These are phyloP conservation scores for Podospora pseudoanserina DNA, from an alignment of 495 filamentous ascomycete species.

Conservation along the genomic window DNA sequence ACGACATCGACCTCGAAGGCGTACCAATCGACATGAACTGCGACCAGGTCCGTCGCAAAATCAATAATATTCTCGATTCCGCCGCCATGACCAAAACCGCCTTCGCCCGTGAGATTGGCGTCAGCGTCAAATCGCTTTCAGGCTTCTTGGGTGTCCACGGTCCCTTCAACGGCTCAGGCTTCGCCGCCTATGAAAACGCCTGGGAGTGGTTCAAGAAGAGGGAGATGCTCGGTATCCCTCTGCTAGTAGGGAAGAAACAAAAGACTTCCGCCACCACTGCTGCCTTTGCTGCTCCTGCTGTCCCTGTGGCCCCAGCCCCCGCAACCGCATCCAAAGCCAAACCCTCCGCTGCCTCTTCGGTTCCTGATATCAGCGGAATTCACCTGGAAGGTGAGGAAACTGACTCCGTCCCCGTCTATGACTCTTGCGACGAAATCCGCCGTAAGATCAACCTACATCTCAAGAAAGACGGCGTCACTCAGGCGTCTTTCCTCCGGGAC, in stretches of 20 bases:
- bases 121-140: constrained; percentile 30
- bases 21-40: constrained; percentile 29
- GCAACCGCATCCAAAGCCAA: constrained; percentile 2
- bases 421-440: constrained; percentile 56
- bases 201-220: constrained; percentile 38
- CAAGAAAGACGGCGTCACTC: constrained; percentile 43
- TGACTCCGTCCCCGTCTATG: constrained; percentile 45
- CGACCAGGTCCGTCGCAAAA: constrained; percentile 42
- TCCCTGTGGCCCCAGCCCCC: constrained; percentile 7
- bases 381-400: constrained; percentile 42
- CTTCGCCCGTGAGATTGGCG: constrained; percentile 41
- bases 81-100: constrained; percentile 48
- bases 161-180: constrained; percentile 27
- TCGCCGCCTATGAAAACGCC: constrained; percentile 26
- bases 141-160: constrained; percentile 41
- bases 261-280: constrained; percentile 13
- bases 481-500: constrained; percentile 52
- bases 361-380: constrained; percentile 36
- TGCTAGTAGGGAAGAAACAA: constrained; percentile 33
- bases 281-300: constrained; percentile 6
- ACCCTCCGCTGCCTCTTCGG: neutral
- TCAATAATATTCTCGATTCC: constrained; percentile 41
- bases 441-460: constrained; percentile 54
- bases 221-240: constrained; percentile 29
- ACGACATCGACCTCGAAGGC: constrained; percentile 25